phyloP scores from a whole-genome alignment of 192 early-diverging fungal species.

The Gryganskiella cystojenkinii region DNA sequence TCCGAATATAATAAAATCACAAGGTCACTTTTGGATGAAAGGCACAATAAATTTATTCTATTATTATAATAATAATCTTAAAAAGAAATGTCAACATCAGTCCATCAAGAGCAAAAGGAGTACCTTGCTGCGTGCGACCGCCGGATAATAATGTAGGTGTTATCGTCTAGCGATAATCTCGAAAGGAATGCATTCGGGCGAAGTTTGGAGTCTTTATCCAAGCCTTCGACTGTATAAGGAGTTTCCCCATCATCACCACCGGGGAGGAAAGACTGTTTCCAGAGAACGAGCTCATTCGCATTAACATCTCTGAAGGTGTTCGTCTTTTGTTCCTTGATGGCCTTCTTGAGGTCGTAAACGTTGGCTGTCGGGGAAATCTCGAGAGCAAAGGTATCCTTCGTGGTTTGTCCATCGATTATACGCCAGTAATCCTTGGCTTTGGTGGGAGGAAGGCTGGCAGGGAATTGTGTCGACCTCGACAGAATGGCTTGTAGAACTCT shows the following conservation, averaged over 20 bases:
- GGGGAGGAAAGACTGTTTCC: slow-evolving; percentile 5
- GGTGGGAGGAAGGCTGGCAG: no score
- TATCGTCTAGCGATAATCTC: slow-evolving; percentile 2
- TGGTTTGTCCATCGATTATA: slow-evolving; percentile 12
- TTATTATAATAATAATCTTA: no score
- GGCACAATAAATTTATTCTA: no score
- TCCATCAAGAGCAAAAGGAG: no score
- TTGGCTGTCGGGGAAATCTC: neutral
- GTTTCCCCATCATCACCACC: neutral
- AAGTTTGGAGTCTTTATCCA: neutral
- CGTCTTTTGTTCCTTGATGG: slow-evolving; percentile 9
- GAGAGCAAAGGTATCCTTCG: slow-evolving; percentile 3
- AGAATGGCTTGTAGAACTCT: no score
- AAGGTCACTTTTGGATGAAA: no score
- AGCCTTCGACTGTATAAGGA: neutral
- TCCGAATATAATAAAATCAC: no score
- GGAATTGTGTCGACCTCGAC: no score
- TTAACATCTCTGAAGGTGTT: neutral
- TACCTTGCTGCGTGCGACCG: no score
- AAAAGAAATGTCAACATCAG: no score
- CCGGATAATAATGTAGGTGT: slow-evolving; percentile 1
- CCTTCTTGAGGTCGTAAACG: slow-evolving; percentile 14
- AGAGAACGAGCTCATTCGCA: neutral
- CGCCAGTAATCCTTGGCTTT: no score
- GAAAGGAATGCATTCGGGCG: neutral